Conservation (phyloP, 176 grass and related monocot species). For the Aechmea fasciata region DNA sequence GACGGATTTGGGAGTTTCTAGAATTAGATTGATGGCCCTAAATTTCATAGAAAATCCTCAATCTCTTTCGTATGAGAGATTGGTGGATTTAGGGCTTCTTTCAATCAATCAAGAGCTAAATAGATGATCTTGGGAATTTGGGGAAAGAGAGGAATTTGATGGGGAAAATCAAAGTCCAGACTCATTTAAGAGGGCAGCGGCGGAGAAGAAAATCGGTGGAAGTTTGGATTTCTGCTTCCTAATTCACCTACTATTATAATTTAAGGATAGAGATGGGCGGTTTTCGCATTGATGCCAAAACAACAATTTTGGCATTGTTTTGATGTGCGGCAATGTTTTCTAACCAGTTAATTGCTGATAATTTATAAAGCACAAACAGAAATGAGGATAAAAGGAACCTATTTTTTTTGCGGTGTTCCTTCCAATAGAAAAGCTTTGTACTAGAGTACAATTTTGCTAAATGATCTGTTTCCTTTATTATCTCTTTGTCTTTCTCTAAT, state of each 20-base stretch:
- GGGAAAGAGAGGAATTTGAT: conserved; percentile 9
- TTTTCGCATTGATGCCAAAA: background rate
- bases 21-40: conserved; percentile 9
- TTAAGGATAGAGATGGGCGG: conserved; percentile 5
- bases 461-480: background rate
- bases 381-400: conserved; percentile 38
- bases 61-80: conserved; percentile 7
- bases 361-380: background rate
- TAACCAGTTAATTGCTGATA: conserved; percentile 1
- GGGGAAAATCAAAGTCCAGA: conserved; percentile 8
- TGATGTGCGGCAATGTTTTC: background rate
- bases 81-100: conserved; percentile 15
- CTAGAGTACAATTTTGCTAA: background rate
- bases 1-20: conserved; percentile 17
- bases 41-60: conserved; percentile 3
- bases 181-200: background rate
- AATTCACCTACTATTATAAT: background rate
- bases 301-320: conserved; percentile 4
- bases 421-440: conserved; percentile 24
- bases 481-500: background rate
- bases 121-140: conserved; percentile 8
- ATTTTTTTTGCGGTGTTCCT: conserved; percentile 52
- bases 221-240: background rate
- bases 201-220: background rate
- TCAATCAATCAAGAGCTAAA: conserved; percentile 1